Base-by-base conservation (phyloP, 1,284 basidiomycete genomes). In the Trichosporon faecale region DNA sequence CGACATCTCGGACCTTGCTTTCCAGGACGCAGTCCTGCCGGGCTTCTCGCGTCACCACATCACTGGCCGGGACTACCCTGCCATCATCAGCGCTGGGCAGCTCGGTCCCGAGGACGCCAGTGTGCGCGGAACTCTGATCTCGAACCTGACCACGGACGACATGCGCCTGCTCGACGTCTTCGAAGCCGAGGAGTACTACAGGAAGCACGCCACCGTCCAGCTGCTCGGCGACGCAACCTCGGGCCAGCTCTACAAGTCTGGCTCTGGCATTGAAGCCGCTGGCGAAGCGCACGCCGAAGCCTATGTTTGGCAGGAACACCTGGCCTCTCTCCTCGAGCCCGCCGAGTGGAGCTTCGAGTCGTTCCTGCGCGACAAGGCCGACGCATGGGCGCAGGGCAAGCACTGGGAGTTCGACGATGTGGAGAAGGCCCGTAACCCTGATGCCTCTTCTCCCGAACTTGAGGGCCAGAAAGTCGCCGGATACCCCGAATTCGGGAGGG, bases 1-100 rank as follows among this genome's bases (percentile, higher is more conserved):
- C 70, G 83, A 88, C 66, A 88, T 88, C 11, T 76, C 84, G 9
- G 84, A 88, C 70, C 84, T 92, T 5, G 77, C 85, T 52, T 86
- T 89, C 66, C 87, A 88, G 73, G 87, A 90, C 68, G 87, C 87
- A 0, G 68, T 88, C 6, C 76, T 88, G 3, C 80, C 93, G 90
- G 88, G 90, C 55, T 88, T 91, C 82, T 93, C 91, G 3, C 86
- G 94, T 2, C 92, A 94, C 80, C 88, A 89, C 79, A 85, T 90
- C 73, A 85, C 82, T 63, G 76, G 72, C 2, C 80, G 82, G 68
- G 92, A 94, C 79, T 96, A 95, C 77, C 94, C 94, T 0, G 93
- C 88, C 0, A 85, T 94, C 18, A 79, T 93, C 14, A 87, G 72
- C 33, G 35, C 52, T 9, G 65, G 72, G 31, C 44, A 67, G 11